Evolutionary conservation across 2,329 filamentous ascomycete genomes (phyloP).

Genomic region (Tolypocladium tundrense): DNA sequence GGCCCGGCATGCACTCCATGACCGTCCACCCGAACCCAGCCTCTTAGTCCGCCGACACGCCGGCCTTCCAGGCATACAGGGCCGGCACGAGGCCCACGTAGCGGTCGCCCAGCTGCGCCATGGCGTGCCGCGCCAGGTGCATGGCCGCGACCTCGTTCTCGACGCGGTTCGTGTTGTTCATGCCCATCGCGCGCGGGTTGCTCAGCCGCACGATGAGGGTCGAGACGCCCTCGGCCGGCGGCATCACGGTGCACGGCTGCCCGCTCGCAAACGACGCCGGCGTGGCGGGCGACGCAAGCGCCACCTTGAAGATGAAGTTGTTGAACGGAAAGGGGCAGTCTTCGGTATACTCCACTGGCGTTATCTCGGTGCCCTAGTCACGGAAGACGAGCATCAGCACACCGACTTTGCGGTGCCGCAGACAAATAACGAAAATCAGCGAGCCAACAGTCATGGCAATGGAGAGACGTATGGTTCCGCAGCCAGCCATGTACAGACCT

Average conservation of each 20-base stretch:
- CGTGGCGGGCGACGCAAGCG: conserved; percentile 1
- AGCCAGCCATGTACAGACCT: not conserved
- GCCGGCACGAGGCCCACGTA: not conserved
- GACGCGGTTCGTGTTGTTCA: conserved; percentile 9
- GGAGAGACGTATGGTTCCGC: not conserved
- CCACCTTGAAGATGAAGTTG: conserved; percentile 11
- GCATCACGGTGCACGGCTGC: not conserved
- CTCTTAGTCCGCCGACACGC: not conserved
- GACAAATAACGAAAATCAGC: too few species aligned
- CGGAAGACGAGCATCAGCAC: not conserved
- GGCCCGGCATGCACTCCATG: conserved; percentile 13
- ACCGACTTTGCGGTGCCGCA: not conserved
- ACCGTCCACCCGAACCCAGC: conserved; percentile 11
- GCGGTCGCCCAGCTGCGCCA: not conserved
- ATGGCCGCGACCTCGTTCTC: conserved; percentile 17
- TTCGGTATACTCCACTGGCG: not conserved
- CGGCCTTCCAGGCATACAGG: conserved; percentile 11
- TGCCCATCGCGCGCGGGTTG: conserved; percentile 5
- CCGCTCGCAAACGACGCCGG: not conserved
- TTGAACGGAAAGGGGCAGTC: conserved; percentile 4
- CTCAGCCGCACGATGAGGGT: conserved; percentile 6
- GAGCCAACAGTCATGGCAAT: not conserved
- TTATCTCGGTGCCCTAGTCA: not conserved
- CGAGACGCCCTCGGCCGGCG: not conserved
- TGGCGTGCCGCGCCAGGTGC: conserved; percentile 9